Evolutionary conservation across 2,329 filamentous ascomycete species (phyloP).

Genomic region (Aspergillus novoparasiticus): DNA sequence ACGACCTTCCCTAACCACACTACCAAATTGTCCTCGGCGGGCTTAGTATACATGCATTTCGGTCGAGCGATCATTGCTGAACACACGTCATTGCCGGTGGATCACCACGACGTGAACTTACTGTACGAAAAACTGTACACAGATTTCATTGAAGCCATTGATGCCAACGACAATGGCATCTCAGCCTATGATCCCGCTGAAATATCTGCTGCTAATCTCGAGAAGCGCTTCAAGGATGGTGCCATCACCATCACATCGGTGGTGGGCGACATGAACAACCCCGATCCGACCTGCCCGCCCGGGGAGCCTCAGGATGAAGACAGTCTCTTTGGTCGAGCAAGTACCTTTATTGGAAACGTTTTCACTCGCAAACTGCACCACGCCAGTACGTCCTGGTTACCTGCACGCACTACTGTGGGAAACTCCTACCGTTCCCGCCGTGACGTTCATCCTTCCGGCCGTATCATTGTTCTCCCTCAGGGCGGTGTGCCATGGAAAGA

Average conservation of each 20-base stretch:
- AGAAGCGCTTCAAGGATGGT: constrained; percentile 81
- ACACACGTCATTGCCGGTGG: constrained; percentile 61
- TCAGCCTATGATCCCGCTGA: constrained; percentile 74
- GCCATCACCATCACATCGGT: constrained; percentile 83
- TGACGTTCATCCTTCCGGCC: constrained; percentile 71
- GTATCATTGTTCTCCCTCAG: constrained; percentile 79
- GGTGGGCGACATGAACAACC: constrained; percentile 77
- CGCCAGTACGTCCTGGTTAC: constrained; percentile 78
- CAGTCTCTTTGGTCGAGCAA: constrained; percentile 74
- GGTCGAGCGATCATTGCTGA: constrained; percentile 79
- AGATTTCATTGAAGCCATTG: constrained; percentile 91
- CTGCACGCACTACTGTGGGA: constrained; percentile 77
- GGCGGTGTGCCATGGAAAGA: constrained; percentile 89
- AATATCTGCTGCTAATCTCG: constrained; percentile 69
- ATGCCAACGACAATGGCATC: constrained; percentile 97
- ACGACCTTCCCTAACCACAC: constrained; percentile 79
- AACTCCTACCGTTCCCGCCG: constrained; percentile 70
- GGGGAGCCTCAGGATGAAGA: constrained; percentile 76
- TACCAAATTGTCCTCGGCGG: constrained; percentile 92
- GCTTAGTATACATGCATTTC: constrained; percentile 94
- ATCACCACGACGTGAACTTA: constrained; percentile 68
- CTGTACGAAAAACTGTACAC: constrained; percentile 89
- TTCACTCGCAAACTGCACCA: constrained; percentile 81
- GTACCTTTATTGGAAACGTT: constrained; percentile 81
- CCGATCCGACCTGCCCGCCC: constrained; percentile 52